A percentile compares a stretch with the other conserved stretches of the same genome.
Conservation (phyloP, 169 alveolate genomes). For the Plasmodium gallinaceum region DNA sequence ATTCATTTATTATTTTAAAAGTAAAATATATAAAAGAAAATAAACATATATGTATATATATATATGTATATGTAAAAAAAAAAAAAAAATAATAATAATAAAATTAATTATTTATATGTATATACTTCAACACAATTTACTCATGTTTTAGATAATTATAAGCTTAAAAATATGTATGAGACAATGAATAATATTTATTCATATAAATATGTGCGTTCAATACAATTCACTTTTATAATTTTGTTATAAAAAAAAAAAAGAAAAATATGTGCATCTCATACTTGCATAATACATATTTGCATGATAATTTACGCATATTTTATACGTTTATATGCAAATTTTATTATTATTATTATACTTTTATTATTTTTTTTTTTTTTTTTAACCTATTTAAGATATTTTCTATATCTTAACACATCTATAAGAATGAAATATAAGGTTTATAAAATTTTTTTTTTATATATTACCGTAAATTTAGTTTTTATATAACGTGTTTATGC, state of each 20-base stretch:
- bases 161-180: neutral
- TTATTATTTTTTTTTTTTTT: neutral
- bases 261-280: neutral
- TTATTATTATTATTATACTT: neutral
- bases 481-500: slow-evolving; percentile 42
- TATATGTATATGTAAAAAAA: neutral
- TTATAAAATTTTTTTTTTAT: slow-evolving; percentile 2
- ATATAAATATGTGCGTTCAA: neutral
- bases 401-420: slow-evolving; percentile 50
- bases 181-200: neutral
- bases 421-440: neutral
- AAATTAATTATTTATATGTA: neutral
- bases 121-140: neutral
- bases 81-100: neutral
- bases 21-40: neutral
- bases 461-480: slow-evolving; percentile 21
- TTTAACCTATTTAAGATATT: neutral
- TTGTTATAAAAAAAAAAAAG: neutral
- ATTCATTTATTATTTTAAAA: too few relatives aligned
- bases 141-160: neutral
- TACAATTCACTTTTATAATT: neutral
- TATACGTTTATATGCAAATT: neutral
- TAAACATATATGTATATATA: neutral
- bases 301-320: neutral
- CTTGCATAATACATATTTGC: too few relatives aligned